Evolutionary conservation across 441 rosid species (phyloP), one percentile per base, ranked within the genome.

Genomic region (Francoa sonchifolia): DNA sequence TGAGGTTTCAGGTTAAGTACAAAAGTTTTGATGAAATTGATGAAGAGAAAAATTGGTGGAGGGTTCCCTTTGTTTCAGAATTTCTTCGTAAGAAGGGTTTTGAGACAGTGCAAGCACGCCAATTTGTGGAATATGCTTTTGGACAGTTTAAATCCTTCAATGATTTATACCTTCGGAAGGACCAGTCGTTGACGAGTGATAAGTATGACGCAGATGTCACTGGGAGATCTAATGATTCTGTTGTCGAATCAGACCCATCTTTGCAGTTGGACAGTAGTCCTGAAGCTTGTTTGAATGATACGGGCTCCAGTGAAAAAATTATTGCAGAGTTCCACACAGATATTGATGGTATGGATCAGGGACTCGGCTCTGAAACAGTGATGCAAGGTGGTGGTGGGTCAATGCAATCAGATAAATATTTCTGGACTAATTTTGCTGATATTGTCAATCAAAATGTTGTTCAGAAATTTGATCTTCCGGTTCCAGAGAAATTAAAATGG

Each of bases 61-160:
- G 42, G 54, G 55, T 81, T 26, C 79, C 95, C 13, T 59, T 82
- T 69, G 71, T 81, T 52, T 52, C 82, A 40, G 84, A 81, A 28
- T 72, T 88, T 47, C 70, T 81, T 28, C 71, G 45, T 53, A 73
- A 45, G 61, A 69, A 73, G 22, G 94, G 87, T 19, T 55, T 84
- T 52, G 90, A 75, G 42, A 68, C 90, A 20, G 69, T 89, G 43
- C 86, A 87, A 44, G 94, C 81, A 11, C 76, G 94, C 5, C 79
- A 79, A 44, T 84, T 84, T 71, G 97, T 89, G 44, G 84, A 89
- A 70, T 68, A 65, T 67, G 89, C 92, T 43, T 89, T 89, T 54
- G 92, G 92, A 37, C 94, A 70, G 68, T 50, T 84, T 46, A 82
- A 82, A 61, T 65, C 92, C 54, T 69, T 82, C 62, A 79, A 69